These are phyloP conservation scores for Vanderwaltozyma polyspora DNA, from an alignment of 805 yeast species.

Conservation along the genomic window DNA sequence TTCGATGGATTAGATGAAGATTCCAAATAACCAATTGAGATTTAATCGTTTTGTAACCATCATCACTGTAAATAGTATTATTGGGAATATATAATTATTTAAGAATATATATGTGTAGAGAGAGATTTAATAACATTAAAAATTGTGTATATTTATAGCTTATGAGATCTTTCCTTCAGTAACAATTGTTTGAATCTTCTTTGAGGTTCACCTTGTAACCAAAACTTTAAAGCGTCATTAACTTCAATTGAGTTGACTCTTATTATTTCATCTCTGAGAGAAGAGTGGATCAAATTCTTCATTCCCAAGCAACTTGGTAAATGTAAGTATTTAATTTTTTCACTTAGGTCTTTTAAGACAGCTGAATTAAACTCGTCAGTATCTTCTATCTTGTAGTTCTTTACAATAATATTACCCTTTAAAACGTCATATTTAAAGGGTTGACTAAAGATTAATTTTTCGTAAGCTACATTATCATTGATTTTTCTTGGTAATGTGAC, in stretches of 20 bases:
- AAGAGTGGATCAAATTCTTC: slow-evolving; percentile 23
- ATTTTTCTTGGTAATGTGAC: slow-evolving; percentile 56
- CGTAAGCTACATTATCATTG: slow-evolving; percentile 62
- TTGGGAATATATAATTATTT: not conserved
- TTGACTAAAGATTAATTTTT: slow-evolving; percentile 58
- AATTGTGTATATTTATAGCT: slow-evolving; percentile 1
- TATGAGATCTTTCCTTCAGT: slow-evolving; percentile 42
- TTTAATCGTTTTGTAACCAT: not conserved
- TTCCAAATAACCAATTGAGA: not conserved
- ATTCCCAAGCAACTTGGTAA: slow-evolving; percentile 34
- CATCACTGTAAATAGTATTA: not conserved
- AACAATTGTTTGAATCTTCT: slow-evolving; percentile 47
- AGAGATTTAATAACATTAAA: not conserved
- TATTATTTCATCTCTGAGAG: slow-evolving; percentile 22
- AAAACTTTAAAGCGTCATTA: slow-evolving; percentile 53
- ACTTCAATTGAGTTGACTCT: slow-evolving; percentile 53
- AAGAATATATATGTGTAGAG: not conserved
- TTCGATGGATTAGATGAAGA: not conserved
- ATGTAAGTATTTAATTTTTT: slow-evolving; percentile 28
- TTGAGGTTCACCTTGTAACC: slow-evolving; percentile 69
- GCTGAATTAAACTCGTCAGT: slow-evolving; percentile 37
- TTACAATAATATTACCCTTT: slow-evolving; percentile 51
- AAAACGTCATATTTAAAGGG: slow-evolving; percentile 55
- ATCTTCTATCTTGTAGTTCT: slow-evolving; percentile 35
- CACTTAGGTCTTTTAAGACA: slow-evolving; percentile 31